Base-by-base conservation (phyloP, 2,329 filamentous ascomycete genomes). In the Pseudogymnoascus sp. region DNA sequence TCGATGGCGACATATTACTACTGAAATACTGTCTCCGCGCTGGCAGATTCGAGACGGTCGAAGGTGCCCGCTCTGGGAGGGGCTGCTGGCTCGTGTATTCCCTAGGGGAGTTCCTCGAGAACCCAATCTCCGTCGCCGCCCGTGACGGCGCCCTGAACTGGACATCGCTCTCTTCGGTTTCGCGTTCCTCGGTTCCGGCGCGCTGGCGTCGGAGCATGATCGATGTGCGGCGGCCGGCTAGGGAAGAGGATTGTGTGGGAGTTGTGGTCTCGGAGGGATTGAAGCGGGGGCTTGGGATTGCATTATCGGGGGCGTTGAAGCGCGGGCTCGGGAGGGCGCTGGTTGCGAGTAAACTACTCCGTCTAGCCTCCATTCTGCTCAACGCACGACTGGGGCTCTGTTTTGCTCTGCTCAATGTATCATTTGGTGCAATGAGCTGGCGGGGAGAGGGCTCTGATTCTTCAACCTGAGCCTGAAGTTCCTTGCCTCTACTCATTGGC, bases 111-210 rank as follows among this genome's bases (percentile, higher is more conserved):
- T 67, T 62, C 67, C 68, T 64, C 66, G 74, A 63, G 64, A 72
- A 68, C 64, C 78, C 59, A 79, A 76, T 62, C n/a, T 87, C 84
- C 0, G 83, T 86, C 35, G 76, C 73, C 3, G 83, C 82, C 22
- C 85, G 77, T 3, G 84, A 85, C 1, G 83, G 82, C 2, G 79
- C 76, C n/a, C 81, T 78, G 64, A 81, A 78, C 32, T 77, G 74
- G n/a, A 69, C 63, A 18, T 80, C 78, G 1, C 82, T 79, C 9
- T 80, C 78, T 1, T 81, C 77, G 47, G 70, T 70, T 38, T 70
- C 68, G 16, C 63, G 67, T 58, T 72, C 71, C 62, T 71, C 71
- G 11, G 71, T 69, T 5, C 60, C 65, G 30, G 61, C 69, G 58
- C 69, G 70, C 58, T 67, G 65, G 58, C 59, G 65, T 50, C 70